A percentile compares a stretch with the other conserved stretches of the same genome.
These are phyloP conservation scores for Eragrostis nindensis DNA, from an alignment of 176 grass and related monocot species.

Conservation along the genomic window DNA sequence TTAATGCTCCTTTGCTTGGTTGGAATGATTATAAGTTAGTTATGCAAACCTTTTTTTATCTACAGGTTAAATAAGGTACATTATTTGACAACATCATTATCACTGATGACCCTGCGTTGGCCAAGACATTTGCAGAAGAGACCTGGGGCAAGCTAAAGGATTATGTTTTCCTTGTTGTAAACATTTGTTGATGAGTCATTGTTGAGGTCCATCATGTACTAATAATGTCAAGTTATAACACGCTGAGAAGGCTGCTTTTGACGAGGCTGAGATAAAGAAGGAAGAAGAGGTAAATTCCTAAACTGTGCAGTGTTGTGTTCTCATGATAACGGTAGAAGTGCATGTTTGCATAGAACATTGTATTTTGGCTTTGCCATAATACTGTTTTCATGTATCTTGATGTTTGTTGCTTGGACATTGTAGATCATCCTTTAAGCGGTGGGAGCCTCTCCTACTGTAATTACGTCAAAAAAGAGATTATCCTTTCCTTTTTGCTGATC, in stretches of 20 bases:
- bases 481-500: too few relatives aligned
- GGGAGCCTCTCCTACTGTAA: too few relatives aligned
- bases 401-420: background rate
- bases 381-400: background rate
- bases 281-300: constrained; percentile 71
- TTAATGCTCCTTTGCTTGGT: background rate
- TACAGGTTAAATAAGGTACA: constrained; percentile 92
- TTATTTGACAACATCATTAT: constrained; percentile 93
- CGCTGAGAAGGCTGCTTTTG: constrained; percentile 95
- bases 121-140: constrained; percentile 80
- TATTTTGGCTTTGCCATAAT: background rate
- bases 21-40: background rate
- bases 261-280: constrained; percentile 88
- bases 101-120: constrained; percentile 73
- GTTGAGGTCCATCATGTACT: constrained; percentile 5
- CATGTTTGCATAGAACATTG: background rate
- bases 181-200: background rate
- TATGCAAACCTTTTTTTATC: background rate
- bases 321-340: background rate
- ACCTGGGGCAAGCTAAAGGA: constrained; percentile 89
- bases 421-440: too few relatives aligned
- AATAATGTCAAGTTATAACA: constrained; percentile 28
- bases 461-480: too few relatives aligned
- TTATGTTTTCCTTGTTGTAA: constrained; percentile 18
- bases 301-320: background rate